These are phyloP conservation scores for Pythium pyrilobum DNA, from an alignment of 352 stramenopile species.

Conservation along the genomic window DNA sequence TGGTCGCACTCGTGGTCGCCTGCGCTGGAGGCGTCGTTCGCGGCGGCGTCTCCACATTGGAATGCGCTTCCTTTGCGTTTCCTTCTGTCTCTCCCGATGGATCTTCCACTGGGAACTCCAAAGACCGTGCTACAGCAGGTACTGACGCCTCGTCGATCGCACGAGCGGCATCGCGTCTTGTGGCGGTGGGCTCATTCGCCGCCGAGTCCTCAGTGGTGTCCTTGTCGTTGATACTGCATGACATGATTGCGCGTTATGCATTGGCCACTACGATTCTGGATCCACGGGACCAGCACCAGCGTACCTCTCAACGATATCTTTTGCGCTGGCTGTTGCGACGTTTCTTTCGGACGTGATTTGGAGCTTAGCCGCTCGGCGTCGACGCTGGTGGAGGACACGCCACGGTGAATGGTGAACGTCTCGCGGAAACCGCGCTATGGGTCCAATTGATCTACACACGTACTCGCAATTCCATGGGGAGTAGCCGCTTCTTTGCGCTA, in stretches of 20 bases:
- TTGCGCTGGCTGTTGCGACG: conserved; percentile 17
- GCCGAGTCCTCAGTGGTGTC: not conserved
- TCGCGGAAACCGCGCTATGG: too few relatives aligned
- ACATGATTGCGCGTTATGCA: too few relatives aligned
- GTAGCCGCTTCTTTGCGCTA: conserved; percentile 50
- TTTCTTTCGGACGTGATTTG: conserved; percentile 24
- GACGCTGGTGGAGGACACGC: conserved; percentile 54
- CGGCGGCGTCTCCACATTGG: not conserved
- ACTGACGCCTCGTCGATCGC: too few relatives aligned
- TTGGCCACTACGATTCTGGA: too few relatives aligned
- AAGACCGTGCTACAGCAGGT: too few relatives aligned
- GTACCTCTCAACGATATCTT: conserved; percentile 18
- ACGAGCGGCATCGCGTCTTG: too few relatives aligned
- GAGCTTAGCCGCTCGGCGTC: conserved; percentile 53
- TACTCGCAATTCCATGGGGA: conserved; percentile 70
- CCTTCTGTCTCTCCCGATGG: not conserved
- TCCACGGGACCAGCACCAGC: too few relatives aligned
- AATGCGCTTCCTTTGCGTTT: too few relatives aligned
- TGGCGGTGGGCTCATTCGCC: not conserved
- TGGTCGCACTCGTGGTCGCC: not conserved
- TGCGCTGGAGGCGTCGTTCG: not conserved
- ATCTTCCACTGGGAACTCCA: too few relatives aligned
- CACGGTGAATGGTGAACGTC: too few relatives aligned
- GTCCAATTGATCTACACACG: too few relatives aligned
- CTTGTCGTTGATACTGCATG: conserved; percentile 2